phyloP scores from a whole-genome alignment of 345 rosid species.

The Odontarrhena argentea region DNA sequence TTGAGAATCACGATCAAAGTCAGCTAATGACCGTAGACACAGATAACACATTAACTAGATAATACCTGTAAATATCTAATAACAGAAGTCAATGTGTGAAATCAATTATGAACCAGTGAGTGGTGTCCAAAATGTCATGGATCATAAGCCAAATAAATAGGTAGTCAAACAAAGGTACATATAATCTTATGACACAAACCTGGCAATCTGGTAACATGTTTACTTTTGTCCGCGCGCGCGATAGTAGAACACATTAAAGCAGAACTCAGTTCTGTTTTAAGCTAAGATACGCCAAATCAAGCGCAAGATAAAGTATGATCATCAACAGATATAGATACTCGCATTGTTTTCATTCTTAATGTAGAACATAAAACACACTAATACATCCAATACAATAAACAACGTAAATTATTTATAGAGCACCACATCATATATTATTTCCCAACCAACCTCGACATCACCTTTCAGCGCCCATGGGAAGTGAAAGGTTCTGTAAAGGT shows the following conservation, averaged over 20 bases:
- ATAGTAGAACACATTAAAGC: neutral
- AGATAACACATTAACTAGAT: no score
- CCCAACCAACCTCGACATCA: neutral
- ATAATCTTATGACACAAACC: neutral
- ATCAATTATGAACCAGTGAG: neutral
- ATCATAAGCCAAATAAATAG: neutral
- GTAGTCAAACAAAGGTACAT: neutral
- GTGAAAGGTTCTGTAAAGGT: conserved; percentile 32
- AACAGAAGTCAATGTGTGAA: neutral
- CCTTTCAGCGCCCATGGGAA: conserved; percentile 17
- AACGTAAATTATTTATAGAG: neutral
- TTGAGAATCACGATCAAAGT: no score
- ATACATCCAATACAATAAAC: neutral
- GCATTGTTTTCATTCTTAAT: no score
- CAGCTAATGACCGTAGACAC: no score
- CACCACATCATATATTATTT: neutral
- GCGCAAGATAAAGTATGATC: no score
- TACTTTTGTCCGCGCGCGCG: neutral
- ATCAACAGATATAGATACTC: no score
- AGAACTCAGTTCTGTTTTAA: no score
- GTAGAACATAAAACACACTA: neutral
- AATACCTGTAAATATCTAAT: no score
- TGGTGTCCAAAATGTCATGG: neutral
- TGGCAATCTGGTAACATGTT: neutral
- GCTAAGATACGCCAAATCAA: no score